Conservation (phyloP, 2,329 filamentous ascomycete genomes). For the Macrophomina phaseolina region DNA sequence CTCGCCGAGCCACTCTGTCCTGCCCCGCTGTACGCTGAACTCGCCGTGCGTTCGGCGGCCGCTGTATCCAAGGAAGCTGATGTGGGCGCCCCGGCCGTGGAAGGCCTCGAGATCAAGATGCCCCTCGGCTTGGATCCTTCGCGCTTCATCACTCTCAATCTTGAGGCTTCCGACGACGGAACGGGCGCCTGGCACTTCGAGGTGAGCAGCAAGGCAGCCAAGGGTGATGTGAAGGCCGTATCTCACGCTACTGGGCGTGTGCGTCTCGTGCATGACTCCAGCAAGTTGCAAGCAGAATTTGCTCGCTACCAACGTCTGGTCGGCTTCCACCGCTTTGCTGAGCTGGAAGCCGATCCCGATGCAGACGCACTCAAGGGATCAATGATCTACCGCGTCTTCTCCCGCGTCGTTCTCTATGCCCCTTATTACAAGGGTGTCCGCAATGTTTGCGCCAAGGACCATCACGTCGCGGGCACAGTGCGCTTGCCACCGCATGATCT, state of each 20-base stretch:
- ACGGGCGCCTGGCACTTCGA: not conserved
- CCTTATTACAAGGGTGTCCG: conserved; percentile 17
- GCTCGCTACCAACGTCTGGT: not conserved
- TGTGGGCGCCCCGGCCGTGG: not conserved
- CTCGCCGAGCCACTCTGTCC: conserved; percentile 31
- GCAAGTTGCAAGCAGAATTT: not conserved
- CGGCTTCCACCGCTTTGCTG: not conserved
- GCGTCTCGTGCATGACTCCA: not conserved
- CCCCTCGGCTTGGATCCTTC: not conserved
- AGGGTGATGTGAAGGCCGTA: not conserved
- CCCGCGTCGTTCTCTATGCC: conserved; percentile 26
- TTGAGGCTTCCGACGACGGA: not conserved
- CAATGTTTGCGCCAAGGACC: not conserved
- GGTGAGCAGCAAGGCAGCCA: not conserved
- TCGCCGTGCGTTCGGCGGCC: not conserved
- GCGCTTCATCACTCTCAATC: not conserved
- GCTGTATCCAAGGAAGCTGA: not conserved
- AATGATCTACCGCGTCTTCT: conserved; percentile 21
- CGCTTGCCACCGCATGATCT: too few relatives aligned
- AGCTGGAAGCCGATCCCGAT: not conserved
- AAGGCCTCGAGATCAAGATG: not conserved
- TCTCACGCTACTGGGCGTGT: not conserved
- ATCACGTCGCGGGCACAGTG: not conserved
- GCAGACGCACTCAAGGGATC: not conserved
- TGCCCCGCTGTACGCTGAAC: conserved; percentile 32